Percentiles rank a stretch among this genome's conserved stretches.
These are phyloP conservation scores for Pulveroboletus sp. DNA, from an alignment of 768 basidiomycete genomes.

Conservation along the genomic window DNA sequence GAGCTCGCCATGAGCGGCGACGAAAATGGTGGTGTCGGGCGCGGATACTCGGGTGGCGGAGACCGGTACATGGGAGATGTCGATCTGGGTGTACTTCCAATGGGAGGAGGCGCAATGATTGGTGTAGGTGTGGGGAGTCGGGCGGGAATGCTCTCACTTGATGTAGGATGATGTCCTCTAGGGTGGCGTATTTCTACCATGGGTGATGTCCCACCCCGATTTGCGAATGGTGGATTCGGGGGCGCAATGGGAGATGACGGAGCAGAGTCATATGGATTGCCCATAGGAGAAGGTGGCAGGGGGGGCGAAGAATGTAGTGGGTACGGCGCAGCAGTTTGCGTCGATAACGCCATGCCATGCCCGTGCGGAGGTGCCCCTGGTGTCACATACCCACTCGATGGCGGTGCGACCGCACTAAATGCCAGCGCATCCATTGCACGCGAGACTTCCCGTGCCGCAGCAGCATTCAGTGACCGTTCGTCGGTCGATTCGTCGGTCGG, in stretches of 20 bases:
- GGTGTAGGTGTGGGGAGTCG: conserved; percentile 9
- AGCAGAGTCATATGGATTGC: conserved; percentile 17
- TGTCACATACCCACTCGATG: conserved; percentile 14
- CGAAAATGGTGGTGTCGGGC: conserved; percentile 33
- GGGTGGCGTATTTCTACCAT: conserved; percentile 7
- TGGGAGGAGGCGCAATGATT: neutral
- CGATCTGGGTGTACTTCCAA: neutral
- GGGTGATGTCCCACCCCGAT: conserved; percentile 19
- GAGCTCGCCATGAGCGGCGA: conserved; percentile 32
- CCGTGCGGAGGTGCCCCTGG: conserved; percentile 13
- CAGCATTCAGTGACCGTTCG: conserved; percentile 57
- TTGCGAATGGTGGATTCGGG: conserved; percentile 41
- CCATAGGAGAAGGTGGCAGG: neutral
- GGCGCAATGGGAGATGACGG: conserved; percentile 31
- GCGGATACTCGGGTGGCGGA: conserved; percentile 49
- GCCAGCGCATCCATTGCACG: conserved; percentile 61
- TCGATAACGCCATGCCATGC: neutral
- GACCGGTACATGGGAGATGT: conserved; percentile 11
- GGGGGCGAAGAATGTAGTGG: neutral
- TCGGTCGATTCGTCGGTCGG: conserved; percentile 35
- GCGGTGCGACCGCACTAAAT: conserved; percentile 31
- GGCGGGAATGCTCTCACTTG: conserved; percentile 5
- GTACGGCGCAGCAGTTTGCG: neutral
- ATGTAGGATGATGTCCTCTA: neutral
- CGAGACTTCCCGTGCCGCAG: conserved; percentile 66